phyloP scores from a whole-genome alignment of 352 stramenopile genomes.

The Thraustochytrium sp. region DNA sequence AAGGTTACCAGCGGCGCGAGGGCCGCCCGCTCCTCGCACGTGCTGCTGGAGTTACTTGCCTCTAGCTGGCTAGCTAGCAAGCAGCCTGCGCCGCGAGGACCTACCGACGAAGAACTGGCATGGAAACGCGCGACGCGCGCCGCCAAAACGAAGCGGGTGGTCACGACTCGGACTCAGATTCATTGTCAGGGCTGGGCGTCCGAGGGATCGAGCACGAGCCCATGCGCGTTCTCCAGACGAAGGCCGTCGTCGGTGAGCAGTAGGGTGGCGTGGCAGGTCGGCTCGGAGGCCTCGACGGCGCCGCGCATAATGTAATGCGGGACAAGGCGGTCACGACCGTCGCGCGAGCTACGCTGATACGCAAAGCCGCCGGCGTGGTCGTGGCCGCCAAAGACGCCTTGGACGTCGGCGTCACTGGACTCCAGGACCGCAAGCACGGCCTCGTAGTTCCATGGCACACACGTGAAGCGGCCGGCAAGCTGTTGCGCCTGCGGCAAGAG shows the following conservation, averaged over 20 bases:
- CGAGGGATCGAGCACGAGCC: conserved; percentile 50
- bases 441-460: conserved; percentile 69
- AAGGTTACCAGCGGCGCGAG: no score
- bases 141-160: neutral
- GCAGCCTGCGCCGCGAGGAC: no score
- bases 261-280: conserved; percentile 50
- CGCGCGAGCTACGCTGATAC: neutral
- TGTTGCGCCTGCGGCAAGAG: neutral
- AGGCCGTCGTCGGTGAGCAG: conserved; percentile 64
- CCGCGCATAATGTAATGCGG: conserved; percentile 66
- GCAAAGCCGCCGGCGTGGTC: conserved; percentile 62
- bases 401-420: conserved; percentile 54
- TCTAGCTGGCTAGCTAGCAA: no score
- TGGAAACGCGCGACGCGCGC: neutral
- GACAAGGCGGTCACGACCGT: conserved; percentile 50
- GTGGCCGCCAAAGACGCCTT: conserved; percentile 64
- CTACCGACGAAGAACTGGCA: neutral
- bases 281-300: conserved; percentile 61
- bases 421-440: conserved; percentile 59
- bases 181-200: neutral
- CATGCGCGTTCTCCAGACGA: conserved; percentile 56
- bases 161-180: neutral
- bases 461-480: conserved; percentile 50
- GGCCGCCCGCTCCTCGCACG: no score
- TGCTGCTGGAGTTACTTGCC: no score